phyloP scores from a whole-genome alignment of 768 basidiomycete species.

The Rhodotorula graminis region DNA sequence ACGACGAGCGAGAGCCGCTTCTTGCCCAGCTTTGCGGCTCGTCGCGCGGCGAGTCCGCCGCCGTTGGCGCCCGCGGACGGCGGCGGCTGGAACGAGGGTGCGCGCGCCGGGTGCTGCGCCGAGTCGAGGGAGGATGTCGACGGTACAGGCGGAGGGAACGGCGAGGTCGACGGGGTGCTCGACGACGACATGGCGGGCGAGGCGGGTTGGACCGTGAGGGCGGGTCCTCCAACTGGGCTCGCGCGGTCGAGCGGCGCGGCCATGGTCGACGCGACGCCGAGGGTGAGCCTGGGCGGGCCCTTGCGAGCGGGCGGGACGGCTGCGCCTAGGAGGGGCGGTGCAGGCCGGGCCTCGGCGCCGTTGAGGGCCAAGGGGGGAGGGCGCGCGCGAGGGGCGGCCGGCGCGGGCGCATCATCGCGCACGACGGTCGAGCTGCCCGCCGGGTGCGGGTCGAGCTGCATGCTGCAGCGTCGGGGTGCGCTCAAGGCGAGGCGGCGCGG shows the following conservation, averaged over 20 bases:
- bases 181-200: constrained; percentile 14
- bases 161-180: neutral
- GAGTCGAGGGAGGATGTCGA: neutral
- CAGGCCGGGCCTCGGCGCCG: neutral
- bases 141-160: constrained; percentile 1
- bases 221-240: neutral
- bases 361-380: neutral
- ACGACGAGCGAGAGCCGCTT: constrained; percentile 43
- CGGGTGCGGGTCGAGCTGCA: neutral
- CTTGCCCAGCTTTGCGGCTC: constrained; percentile 38
- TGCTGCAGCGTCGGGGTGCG: neutral
- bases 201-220: constrained; percentile 19
- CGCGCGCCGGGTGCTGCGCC: neutral
- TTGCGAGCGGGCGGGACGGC: neutral
- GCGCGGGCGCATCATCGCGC: neutral
- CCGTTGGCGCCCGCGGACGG: neutral
- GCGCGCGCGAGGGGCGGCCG: neutral
- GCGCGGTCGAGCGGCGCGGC: too few relatives aligned
- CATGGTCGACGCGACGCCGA: constrained; percentile 4
- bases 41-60: constrained; percentile 28
- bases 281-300: constrained; percentile 4
- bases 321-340: neutral
- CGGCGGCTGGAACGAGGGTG: constrained; percentile 1
- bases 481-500: too few relatives aligned
- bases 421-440: neutral